Evolutionary conservation across 208 protist species (phyloP).

Genomic region (Acanthamoeba castellanii): DNA sequence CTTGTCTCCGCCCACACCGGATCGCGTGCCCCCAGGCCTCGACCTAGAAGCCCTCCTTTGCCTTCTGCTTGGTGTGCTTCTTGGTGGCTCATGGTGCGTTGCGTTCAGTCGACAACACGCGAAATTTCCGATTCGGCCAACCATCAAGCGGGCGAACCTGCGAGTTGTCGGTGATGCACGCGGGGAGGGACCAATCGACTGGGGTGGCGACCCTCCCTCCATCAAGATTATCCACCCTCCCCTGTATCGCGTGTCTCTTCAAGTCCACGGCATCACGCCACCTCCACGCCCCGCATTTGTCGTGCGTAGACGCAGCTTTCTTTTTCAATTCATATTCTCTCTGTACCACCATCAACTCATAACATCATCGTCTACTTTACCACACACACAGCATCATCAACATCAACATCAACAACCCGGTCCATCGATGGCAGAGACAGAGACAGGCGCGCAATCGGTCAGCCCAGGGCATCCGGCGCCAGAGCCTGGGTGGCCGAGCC

Average conservation of each 20-base stretch:
- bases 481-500: neutral
- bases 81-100: neutral
- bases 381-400: no score
- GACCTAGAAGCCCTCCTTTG: neutral
- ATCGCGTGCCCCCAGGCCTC: neutral
- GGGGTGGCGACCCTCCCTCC: neutral
- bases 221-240: neutral
- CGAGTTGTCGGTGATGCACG: neutral
- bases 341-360: no score
- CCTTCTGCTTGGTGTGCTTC: neutral
- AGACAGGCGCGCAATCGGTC: neutral
- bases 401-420: neutral
- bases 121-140: neutral
- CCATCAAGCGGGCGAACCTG: neutral
- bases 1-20: neutral
- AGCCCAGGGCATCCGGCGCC: neutral
- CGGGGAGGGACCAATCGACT: neutral
- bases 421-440: neutral
- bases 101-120: conserved; percentile 3
- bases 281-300: neutral
- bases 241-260: neutral
- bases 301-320: neutral
- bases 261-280: neutral
- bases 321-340: neutral
- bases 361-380: no score